Base-by-base conservation (phyloP, 2,329 filamentous ascomycete genomes). In the Pseudogymnoascus sp. region DNA sequence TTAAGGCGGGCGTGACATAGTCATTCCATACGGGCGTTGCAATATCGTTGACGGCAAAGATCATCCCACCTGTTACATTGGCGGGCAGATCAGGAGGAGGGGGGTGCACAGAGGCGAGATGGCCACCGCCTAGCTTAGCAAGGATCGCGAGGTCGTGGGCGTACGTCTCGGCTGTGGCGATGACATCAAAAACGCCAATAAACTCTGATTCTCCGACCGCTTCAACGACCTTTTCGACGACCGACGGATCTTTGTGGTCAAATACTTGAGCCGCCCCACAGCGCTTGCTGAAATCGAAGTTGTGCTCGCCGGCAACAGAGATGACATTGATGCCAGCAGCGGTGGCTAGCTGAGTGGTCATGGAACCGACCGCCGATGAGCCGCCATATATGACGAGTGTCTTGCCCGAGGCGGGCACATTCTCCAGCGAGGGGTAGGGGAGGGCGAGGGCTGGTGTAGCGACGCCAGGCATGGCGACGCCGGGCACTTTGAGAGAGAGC, bases 61-160 rank as follows among this genome's bases (percentile, higher is more conserved):
- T 71, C 63, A 67, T 76, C 13, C 74, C 74, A 0, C 66, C 69
- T 2, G 73, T 69, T 6, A 73, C 69, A 8, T 50, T 50, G 23
- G 44, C 44, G 15, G 44, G 44, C 23, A 50, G 44, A 50, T 71
- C 65, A 1, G 64, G 50, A 7, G 74, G 68, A 8, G 73, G 75
- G 31, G 75, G 75, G 66, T 76, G 74, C n/a, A 69, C 64, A 61
- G 73, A 74, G 10, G 71, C 74, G 23, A 76, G 69, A 60, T 76
- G 73, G 8, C 73, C 73, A 26, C 75, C 74, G 17, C 71, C 71
- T 4, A 72, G 64, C 59, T 67, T 68, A 33, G 62, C 65, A 44
- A 70, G 67, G n/a, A 70, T 69, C 23, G 62, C 50, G 10, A 73
- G 63, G 36, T 68, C 67, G 44, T 62, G 63, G 1, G 60, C 65